Conservation (phyloP, 768 basidiomycete species). For the Leucocoprinus birnbaumii region DNA sequence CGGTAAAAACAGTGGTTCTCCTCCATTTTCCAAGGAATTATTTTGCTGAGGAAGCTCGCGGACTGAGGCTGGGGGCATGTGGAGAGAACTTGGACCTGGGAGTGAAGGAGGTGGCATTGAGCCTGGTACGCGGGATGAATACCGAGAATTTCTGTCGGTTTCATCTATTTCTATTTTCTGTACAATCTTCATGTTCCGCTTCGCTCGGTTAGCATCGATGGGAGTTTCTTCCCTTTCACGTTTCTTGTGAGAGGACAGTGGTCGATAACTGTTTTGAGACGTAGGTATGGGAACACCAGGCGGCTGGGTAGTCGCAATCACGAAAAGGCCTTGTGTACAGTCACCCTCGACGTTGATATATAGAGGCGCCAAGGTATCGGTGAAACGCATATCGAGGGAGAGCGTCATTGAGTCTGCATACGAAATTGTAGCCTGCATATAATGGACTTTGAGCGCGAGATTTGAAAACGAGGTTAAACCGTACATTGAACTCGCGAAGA, state of each 20-base stretch:
- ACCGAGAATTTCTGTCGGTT: constrained; percentile 17
- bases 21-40: constrained; percentile 13
- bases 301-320: constrained; percentile 73
- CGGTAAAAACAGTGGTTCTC: constrained; percentile 45
- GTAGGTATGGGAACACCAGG: constrained; percentile 32
- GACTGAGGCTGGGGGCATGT: background rate
- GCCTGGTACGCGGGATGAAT: constrained; percentile 22
- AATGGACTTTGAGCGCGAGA: background rate
- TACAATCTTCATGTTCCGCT: constrained; percentile 53
- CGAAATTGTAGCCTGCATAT: constrained; percentile 71
- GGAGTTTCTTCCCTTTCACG: constrained; percentile 41
- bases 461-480: constrained; percentile 12
- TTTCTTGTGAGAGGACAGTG: constrained; percentile 28
- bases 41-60: constrained; percentile 15
- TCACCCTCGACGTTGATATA: constrained; percentile 77
- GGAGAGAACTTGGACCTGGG: constrained; percentile 7
- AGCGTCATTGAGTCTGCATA: constrained; percentile 73
- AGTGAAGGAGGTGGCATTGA: constrained; percentile 40
- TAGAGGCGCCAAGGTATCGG: constrained; percentile 69
- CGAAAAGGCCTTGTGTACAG: constrained; percentile 61
- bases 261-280: constrained; percentile 22
- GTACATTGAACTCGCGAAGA: constrained; percentile 79
- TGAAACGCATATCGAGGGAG: constrained; percentile 71
- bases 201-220: constrained; percentile 38
- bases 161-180: constrained; percentile 29